Evolutionary conservation across 2,329 filamentous ascomycete genomes (phyloP).

Genomic region (Aspergillus transmontanensis): DNA sequence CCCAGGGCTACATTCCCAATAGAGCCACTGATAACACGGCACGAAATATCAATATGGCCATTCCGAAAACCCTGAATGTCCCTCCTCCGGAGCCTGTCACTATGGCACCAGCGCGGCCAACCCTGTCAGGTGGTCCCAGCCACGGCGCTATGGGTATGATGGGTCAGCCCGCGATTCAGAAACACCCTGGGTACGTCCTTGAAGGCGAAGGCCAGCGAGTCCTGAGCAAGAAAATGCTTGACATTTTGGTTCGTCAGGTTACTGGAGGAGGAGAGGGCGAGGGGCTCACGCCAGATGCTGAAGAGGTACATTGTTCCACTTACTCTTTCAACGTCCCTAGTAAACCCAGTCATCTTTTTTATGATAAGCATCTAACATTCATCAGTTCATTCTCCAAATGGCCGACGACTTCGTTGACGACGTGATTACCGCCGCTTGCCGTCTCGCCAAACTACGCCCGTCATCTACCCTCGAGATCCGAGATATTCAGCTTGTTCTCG

Average conservation of each 20-base stretch:
- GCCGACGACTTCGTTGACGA: slow-evolving; percentile 95
- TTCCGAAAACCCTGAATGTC: slow-evolving; percentile 77
- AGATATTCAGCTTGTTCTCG: slow-evolving; percentile 79
- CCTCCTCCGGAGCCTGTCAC: slow-evolving; percentile 72
- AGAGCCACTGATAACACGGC: slow-evolving; percentile 42
- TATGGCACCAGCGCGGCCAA: slow-evolving; percentile 75
- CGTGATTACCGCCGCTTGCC: slow-evolving; percentile 82
- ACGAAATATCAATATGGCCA: slow-evolving; percentile 70
- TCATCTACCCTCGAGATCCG: slow-evolving; percentile 88
- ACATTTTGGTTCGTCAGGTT: slow-evolving; percentile 91
- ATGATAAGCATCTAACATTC: slow-evolving; percentile 10
- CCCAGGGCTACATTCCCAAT: slow-evolving; percentile 45
- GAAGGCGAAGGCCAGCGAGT: slow-evolving; percentile 92
- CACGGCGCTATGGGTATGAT: slow-evolving; percentile 79
- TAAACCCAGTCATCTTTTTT: neutral
- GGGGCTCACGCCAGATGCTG: slow-evolving; percentile 84
- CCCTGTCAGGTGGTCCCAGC: slow-evolving; percentile 73
- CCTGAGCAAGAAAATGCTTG: slow-evolving; percentile 95
- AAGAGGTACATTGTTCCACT: slow-evolving; percentile 69
- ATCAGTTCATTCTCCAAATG: slow-evolving; percentile 78
- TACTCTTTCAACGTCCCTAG: slow-evolving; percentile 6
- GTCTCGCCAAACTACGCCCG: slow-evolving; percentile 88
- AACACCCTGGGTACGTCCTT: slow-evolving; percentile 79
- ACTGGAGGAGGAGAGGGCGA: slow-evolving; percentile 79
- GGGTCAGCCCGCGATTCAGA: slow-evolving; percentile 81